Percentiles rank a stretch among this genome's conserved stretches.
phyloP scores from a whole-genome alignment of 148 eudicot genomes.

The Cornus suecica region DNA sequence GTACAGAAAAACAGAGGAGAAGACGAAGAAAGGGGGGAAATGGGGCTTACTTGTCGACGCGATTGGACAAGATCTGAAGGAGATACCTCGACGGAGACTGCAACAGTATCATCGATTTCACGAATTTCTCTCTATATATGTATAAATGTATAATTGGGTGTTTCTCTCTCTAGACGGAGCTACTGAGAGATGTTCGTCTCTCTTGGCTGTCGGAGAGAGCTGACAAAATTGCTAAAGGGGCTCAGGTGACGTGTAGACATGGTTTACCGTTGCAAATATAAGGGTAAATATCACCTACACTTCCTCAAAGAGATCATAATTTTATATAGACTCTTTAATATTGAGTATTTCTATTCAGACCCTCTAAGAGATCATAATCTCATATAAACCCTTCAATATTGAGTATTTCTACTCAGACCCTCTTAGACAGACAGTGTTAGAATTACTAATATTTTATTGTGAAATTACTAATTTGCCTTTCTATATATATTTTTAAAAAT shows the following conservation, averaged over 20 bases:
- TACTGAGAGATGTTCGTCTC: not conserved
- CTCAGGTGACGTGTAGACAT: not conserved
- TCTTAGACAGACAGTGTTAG: no score
- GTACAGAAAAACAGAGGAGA: not conserved
- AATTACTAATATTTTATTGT: no score
- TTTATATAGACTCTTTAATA: no score
- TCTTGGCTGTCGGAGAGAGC: not conserved
- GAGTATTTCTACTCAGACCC: no score
- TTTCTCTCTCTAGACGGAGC: not conserved
- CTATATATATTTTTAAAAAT: no score
- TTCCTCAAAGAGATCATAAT: no score
- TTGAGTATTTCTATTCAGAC: no score
- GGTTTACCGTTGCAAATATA: not conserved
- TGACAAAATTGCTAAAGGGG: constrained; percentile 1
- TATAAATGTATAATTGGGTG: not conserved
- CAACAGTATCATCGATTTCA: constrained; percentile 59
- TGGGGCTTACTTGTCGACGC: constrained; percentile 56
- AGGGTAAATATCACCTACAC: no score
- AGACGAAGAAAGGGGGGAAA: not conserved
- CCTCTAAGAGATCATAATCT: no score
- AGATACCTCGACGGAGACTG: constrained; percentile 83
- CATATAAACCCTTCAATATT: no score
- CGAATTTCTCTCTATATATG: not conserved
- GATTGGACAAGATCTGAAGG: constrained; percentile 65
- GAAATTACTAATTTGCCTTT: no score